Base-by-base conservation (phyloP, 2,329 filamentous ascomycete species). In the Phyllosticta paracitricarpa region DNA sequence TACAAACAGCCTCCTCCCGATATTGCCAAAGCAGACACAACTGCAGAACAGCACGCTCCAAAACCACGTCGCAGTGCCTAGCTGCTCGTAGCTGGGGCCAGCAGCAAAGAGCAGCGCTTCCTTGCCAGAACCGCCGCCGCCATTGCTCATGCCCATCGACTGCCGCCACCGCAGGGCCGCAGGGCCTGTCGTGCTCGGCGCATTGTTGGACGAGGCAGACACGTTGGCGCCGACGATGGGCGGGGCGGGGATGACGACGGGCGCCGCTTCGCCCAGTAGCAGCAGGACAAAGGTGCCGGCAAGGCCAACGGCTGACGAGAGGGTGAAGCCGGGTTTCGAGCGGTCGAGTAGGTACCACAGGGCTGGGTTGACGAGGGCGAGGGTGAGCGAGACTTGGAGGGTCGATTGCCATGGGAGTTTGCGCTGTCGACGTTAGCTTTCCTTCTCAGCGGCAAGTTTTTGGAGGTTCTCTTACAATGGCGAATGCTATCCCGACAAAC, bases 301-400 rank as follows among this genome's bases (percentile, higher is more conserved):
- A 26, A 93, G 71, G 1, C 90, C 89, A 10, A 96, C 86, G 1
- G 84, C 77, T 14, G 86, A 81, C 0, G 90, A 91, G 61, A 97
- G 82, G 35, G 94, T 77, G 66, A 97, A 88, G 4, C 94, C 94
- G 0, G 91, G 83, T 66, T 85, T 86, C 55, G 91, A 94, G 57
- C 93, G 89, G 75, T 99, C 94, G 70, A 99, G 89, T 25, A 97
- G 81, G 75, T 96, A 99, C 94, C 94, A 99, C 19, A 99, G 79
- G 9, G 94, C 88, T 1, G 94, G 93, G 71, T 97, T 97, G 22
- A 89, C 90, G 63, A 97, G 84, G 24, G 91, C 89, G 56, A 99
- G 85, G 0, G 92, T 94, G 26, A 95, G 75, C 1, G 92, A 95
- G 22, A 95, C 86, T 75, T 99, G 94, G n/a, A 96, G 84, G 1